These are phyloP conservation scores for Begonia masoniana DNA, from an alignment of 306 rosid species.

Conservation along the genomic window DNA sequence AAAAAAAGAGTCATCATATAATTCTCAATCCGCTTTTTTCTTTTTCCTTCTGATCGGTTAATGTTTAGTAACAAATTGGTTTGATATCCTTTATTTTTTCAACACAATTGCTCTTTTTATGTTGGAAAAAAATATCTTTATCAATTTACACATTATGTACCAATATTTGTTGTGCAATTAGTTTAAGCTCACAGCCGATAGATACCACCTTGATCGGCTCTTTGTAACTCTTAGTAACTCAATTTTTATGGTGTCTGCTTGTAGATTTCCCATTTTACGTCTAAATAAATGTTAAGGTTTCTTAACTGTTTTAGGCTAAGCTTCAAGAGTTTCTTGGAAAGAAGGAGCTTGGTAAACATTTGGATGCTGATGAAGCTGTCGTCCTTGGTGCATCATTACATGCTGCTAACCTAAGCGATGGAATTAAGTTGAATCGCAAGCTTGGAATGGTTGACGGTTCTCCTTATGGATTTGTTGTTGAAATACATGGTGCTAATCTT, in stretches of 20 bases:
- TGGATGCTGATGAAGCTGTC: slow-evolving; percentile 95
- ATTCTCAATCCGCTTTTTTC: too few species aligned
- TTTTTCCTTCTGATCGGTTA: too few species aligned
- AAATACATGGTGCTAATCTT: slow-evolving; percentile 69
- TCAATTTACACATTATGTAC: too few species aligned
- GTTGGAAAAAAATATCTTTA: too few species aligned
- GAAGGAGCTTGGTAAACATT: slow-evolving; percentile 87
- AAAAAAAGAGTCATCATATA: too few species aligned
- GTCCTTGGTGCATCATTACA: slow-evolving; percentile 87
- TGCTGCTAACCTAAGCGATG: slow-evolving; percentile 96
- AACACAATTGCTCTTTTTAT: too few species aligned
- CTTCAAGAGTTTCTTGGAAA: slow-evolving; percentile 93
- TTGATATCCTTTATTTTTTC: too few species aligned
- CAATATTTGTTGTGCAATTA: too few species aligned
- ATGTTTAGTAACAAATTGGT: too few species aligned
- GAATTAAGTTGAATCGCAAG: slow-evolving; percentile 93
- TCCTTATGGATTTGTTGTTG: slow-evolving; percentile 63
- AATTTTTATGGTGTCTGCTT: too few species aligned
- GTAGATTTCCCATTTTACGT: too few species aligned
- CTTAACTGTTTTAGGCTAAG: slow-evolving; percentile 45
- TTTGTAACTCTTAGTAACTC: neutral
- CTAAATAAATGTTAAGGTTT: neutral
- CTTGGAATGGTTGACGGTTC: slow-evolving; percentile 98
- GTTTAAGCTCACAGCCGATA: too few species aligned
- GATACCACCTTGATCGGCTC: neutral